These are phyloP conservation scores for Chaetomium olivaceum DNA, from an alignment of 2,329 filamentous ascomycete genomes.

Conservation along the genomic window DNA sequence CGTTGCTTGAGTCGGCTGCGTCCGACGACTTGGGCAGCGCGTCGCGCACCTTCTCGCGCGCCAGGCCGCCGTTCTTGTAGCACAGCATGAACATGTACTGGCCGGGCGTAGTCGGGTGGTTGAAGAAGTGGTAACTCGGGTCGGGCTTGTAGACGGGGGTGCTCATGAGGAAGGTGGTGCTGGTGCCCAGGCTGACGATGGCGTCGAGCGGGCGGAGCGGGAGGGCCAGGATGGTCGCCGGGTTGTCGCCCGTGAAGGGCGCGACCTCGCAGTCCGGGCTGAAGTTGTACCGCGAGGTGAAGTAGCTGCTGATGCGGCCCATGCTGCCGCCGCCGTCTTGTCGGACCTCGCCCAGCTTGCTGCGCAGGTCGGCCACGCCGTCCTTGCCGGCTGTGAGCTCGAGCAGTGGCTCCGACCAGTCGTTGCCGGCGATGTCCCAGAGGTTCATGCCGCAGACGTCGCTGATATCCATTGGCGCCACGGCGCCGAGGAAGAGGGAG, in stretches of 20 bases:
- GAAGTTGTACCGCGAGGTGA: conserved; percentile 77
- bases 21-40: conserved; percentile 59
- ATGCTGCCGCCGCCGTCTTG: conserved; percentile 79
- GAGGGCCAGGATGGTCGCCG: conserved; percentile 87
- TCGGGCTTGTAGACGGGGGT: conserved; percentile 89
- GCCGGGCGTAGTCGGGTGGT: conserved; percentile 85
- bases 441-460: conserved; percentile 97
- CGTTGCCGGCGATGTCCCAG: conserved; percentile 78
- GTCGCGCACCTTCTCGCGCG: conserved; percentile 86
- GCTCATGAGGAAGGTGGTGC: conserved; percentile 96
- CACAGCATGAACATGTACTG: conserved; percentile 99
- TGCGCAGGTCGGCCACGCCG: conserved; percentile 61
- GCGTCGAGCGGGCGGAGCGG: conserved; percentile 86
- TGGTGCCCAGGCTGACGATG: conserved; percentile 92
- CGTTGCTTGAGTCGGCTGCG: conserved; percentile 58
- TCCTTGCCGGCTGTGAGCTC: conserved; percentile 68
- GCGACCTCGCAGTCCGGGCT: conserved; percentile 70
- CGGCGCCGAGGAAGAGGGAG: conserved; percentile 78
- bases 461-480: conserved; percentile 89
- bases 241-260: conserved; percentile 94
- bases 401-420: conserved; percentile 75
- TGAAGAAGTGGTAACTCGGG: conserved; percentile 94
- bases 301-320: conserved; percentile 76
- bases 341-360: conserved; percentile 78
- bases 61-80: conserved; percentile 97